Evolutionary conservation across 2,329 filamentous ascomycete genomes (phyloP).

Genomic region (Diplodia seriata): DNA sequence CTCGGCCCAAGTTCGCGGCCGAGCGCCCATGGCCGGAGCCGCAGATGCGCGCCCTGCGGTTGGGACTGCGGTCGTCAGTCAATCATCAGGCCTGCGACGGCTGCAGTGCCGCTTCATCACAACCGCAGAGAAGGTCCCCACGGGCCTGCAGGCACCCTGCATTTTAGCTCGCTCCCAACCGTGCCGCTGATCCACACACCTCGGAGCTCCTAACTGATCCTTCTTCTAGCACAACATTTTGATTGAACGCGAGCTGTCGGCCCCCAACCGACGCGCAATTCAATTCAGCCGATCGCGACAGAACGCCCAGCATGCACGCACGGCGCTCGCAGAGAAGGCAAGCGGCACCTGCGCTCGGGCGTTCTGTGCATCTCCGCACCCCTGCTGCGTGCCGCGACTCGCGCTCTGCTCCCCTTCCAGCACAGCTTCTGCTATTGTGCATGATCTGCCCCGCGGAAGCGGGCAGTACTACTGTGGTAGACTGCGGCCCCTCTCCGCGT

Average conservation of each 20-base stretch:
- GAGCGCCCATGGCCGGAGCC: conserved; percentile 8
- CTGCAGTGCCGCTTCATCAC: neutral
- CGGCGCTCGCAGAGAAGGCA: neutral
- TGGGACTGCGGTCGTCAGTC: neutral
- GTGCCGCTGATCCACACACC: conserved; percentile 15
- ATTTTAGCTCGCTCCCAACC: conserved; percentile 13
- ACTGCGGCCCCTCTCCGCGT: neutral
- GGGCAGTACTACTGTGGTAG: neutral
- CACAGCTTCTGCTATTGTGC: neutral
- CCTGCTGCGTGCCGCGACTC: neutral
- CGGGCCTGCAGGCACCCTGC: conserved; percentile 13
- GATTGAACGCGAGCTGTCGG: neutral
- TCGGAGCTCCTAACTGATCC: conserved; percentile 1
- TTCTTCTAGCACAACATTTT: neutral
- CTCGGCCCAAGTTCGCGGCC: conserved; percentile 28
- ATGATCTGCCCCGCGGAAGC: neutral
- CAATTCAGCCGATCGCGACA: neutral
- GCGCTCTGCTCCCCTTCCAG: neutral
- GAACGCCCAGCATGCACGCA: neutral
- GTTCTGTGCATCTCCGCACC: neutral
- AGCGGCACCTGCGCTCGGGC: neutral
- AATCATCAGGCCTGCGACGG: neutral
- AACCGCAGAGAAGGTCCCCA: neutral
- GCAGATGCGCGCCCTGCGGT: neutral
- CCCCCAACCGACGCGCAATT: conserved; percentile 21